phyloP scores from a whole-genome alignment of 2,329 filamentous ascomycete genomes.

The Neopestalotiopsis rosae region DNA sequence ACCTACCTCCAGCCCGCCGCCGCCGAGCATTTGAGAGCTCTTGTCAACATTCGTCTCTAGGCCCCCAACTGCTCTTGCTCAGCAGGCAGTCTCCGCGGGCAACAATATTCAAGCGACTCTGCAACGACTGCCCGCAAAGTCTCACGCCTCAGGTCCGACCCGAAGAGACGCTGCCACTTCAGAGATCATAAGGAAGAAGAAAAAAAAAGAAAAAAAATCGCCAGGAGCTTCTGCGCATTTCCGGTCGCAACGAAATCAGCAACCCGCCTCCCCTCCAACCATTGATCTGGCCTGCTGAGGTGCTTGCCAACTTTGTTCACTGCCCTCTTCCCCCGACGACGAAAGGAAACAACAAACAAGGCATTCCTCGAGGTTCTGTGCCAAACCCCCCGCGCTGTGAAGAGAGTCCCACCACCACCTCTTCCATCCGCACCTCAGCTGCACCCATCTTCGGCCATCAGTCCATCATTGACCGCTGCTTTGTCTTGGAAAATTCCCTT shows the following conservation, averaged over 20 bases:
- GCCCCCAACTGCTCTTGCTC: background rate
- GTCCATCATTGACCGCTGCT: background rate
- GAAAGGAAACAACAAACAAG: background rate
- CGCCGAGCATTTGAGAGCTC: background rate
- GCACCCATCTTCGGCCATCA: background rate
- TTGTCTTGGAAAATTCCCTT: background rate
- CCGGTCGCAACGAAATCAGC: background rate
- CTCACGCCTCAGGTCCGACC: background rate
- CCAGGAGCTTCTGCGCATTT: background rate
- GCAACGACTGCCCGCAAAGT: background rate
- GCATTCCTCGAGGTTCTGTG: background rate
- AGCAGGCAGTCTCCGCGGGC: background rate
- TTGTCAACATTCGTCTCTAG: background rate
- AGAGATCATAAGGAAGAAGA: background rate
- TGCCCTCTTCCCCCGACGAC: background rate
- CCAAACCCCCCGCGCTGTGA: background rate
- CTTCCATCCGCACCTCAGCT: background rate
- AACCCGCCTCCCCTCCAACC: background rate
- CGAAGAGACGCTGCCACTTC: background rate
- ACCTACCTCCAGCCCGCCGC: background rate
- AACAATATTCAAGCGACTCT: background rate
- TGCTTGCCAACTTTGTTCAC: background rate
- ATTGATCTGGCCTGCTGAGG: background rate
- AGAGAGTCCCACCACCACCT: background rate
- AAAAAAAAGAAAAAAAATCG: background rate